Evolutionary conservation across 1,284 basidiomycete species (phyloP).

Genomic region (Leccinum huronense): DNA sequence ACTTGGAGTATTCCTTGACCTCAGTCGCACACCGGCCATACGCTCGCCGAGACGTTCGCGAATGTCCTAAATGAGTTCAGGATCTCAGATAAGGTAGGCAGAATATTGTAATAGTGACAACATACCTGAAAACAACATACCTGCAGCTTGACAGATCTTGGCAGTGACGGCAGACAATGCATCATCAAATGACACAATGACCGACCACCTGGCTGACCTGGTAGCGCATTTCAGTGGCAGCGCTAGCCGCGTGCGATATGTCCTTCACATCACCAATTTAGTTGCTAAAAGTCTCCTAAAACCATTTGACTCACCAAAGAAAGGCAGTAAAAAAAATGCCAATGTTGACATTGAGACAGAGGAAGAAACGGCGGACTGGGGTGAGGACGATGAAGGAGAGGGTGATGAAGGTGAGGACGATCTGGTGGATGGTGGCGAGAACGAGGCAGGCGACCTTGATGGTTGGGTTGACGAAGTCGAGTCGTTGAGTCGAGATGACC

Average conservation of each 20-base stretch:
- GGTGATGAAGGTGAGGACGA: neutral
- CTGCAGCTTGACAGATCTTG: neutral
- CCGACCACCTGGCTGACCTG: neutral
- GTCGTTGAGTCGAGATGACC: neutral
- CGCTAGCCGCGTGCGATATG: neutral
- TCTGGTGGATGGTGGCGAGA: neutral
- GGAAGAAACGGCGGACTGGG: neutral
- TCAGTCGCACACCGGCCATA: neutral
- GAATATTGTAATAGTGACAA: neutral
- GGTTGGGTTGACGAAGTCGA: constrained; percentile 6
- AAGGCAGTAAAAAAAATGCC: neutral
- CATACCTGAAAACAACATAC: neutral
- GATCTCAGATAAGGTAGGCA: neutral
- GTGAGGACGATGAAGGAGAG: neutral
- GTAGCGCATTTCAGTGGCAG: neutral
- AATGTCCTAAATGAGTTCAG: neutral
- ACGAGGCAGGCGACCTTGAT: neutral
- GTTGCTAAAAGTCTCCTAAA: neutral
- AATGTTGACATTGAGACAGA: neutral
- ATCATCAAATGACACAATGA: neutral
- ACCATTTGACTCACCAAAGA: neutral
- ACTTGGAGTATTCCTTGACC: neutral
- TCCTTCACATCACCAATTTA: constrained; percentile 1
- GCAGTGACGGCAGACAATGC: neutral
- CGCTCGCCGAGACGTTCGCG: neutral